Percentiles rank a stretch among this genome's conserved stretches.
These are phyloP conservation scores for Wickerhamiella australiensis DNA, from an alignment of 805 yeast genomes.

Conservation along the genomic window DNA sequence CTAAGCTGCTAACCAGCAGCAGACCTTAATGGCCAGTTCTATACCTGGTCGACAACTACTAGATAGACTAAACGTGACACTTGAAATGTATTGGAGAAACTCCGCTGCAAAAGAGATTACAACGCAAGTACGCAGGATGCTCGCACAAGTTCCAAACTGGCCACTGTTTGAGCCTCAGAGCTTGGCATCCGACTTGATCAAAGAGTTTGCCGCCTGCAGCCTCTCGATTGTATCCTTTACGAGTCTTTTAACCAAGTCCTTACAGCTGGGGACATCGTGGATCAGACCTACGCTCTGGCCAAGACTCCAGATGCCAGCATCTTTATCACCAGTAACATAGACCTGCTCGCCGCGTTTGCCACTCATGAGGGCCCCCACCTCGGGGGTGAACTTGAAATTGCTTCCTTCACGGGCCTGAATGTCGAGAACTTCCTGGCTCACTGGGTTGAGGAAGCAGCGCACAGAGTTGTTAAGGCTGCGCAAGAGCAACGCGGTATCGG, in stretches of 20 bases:
- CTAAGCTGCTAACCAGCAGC: no score
- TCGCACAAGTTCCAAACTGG: no score
- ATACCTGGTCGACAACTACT: no score
- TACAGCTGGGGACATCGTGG: conserved; percentile 27
- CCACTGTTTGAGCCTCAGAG: no score
- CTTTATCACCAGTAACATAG: conserved; percentile 24
- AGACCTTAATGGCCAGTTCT: no score
- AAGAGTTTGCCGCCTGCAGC: conserved; percentile 2
- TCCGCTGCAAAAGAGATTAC: no score
- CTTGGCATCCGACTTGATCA: conserved; percentile 4
- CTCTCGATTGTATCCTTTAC: conserved; percentile 21
- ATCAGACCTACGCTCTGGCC: conserved; percentile 26
- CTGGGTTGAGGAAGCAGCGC: conserved; percentile 23
- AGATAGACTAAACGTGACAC: no score
- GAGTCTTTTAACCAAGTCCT: conserved; percentile 22
- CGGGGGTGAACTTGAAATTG: conserved; percentile 18
- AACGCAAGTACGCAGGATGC: no score
- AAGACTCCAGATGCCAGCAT: conserved; percentile 27
- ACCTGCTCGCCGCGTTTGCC: conserved; percentile 25
- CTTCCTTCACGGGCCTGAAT: conserved; percentile 20
- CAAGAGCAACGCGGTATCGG: conserved; percentile 24
- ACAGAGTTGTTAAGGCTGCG: conserved; percentile 26
- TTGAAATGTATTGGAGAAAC: no score
- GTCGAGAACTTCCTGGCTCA: conserved; percentile 23
- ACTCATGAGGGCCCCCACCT: conserved; percentile 23